Conservation (phyloP, 1,284 basidiomycete genomes). For the Vanrija sp. region DNA sequence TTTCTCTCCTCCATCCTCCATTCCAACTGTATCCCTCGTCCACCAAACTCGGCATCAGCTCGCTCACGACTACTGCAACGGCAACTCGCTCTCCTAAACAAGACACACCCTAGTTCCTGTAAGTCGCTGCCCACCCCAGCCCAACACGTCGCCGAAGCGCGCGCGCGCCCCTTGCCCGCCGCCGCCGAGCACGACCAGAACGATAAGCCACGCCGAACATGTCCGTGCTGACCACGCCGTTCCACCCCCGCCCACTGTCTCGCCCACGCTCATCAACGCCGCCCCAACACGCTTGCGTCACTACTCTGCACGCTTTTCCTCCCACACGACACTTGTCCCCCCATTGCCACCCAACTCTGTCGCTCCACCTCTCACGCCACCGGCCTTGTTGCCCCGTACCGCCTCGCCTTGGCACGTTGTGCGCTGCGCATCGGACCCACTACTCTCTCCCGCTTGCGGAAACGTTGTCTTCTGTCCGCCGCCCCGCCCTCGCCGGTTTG, state of each 20-base stretch:
- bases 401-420: too few species aligned
- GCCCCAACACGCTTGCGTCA: too few species aligned
- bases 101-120: not conserved
- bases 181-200: too few species aligned
- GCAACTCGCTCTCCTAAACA: not conserved
- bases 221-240: too few species aligned
- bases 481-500: too few species aligned
- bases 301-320: too few species aligned
- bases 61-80: not conserved
- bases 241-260: not conserved
- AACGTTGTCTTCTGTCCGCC: too few species aligned
- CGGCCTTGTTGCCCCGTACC: too few species aligned
- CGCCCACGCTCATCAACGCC: not conserved
- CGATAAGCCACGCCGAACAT: too few species aligned
- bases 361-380: too few species aligned
- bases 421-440: not conserved
- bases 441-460: not conserved
- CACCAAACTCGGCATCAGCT: not conserved
- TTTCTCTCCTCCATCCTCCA: not conserved
- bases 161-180: not conserved
- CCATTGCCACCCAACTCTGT: too few species aligned
- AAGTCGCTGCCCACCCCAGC: not conserved
- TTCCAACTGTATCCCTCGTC: not conserved
- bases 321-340: too few species aligned
- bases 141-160: not conserved